Evolutionary conservation across 2,329 filamentous ascomycete species (phyloP).

Genomic region (Cadophora gregata): DNA sequence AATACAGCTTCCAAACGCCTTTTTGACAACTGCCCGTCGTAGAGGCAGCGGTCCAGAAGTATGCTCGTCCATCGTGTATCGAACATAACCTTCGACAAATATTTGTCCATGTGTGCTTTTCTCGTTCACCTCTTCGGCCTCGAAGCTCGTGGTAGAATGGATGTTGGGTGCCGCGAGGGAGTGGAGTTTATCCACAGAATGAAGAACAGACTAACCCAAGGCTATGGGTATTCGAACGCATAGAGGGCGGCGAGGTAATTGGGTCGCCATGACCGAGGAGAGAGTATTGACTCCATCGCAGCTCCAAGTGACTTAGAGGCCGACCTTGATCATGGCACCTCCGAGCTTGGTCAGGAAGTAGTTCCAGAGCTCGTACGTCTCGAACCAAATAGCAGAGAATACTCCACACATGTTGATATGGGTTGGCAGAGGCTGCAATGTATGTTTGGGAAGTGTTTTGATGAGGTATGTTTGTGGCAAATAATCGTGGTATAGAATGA

Average conservation of each 20-base stretch:
- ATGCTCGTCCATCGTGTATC: not conserved
- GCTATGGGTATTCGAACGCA: not conserved
- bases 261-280: not conserved
- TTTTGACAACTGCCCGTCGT: not conserved
- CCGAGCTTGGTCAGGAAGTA: conserved; percentile 32
- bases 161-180: not conserved
- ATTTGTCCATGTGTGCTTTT: not conserved
- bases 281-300: not conserved
- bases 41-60: not conserved
- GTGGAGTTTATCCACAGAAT: not conserved
- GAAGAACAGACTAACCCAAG: not conserved
- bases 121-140: no score
- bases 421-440: not conserved
- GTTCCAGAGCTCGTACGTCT: conserved; percentile 39
- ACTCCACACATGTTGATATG: conserved; percentile 33
- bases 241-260: not conserved
- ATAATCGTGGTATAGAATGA: not conserved
- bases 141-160: not conserved
- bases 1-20: conserved; percentile 1
- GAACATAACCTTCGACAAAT: not conserved
- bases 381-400: conserved; percentile 34
- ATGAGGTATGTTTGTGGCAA: not conserved
- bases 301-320: conserved; percentile 14
- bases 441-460: not conserved
- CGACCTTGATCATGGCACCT: conserved; percentile 25